Evolutionary conservation across 2,329 filamentous ascomycete species (phyloP).

Genomic region (Trichoderma sp.): DNA sequence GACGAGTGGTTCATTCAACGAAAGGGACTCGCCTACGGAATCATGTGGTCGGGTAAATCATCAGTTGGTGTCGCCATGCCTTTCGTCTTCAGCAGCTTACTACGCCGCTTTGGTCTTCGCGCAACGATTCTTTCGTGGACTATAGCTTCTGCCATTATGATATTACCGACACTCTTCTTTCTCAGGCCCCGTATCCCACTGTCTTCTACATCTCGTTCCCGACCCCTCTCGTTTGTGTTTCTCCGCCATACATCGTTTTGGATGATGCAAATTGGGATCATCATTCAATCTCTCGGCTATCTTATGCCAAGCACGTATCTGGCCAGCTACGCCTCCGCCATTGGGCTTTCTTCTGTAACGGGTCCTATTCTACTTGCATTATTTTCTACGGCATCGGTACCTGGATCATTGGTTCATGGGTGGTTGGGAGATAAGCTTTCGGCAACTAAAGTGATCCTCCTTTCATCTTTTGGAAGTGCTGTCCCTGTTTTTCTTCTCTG

Average conservation of each 20-base stretch:
- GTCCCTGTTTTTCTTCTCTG: conserved; percentile 61
- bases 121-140: conserved; percentile 58
- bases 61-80: conserved; percentile 51
- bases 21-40: conserved; percentile 62
- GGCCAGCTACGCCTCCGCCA: conserved; percentile 54
- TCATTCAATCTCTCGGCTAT: conserved; percentile 62
- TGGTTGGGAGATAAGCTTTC: conserved; percentile 56
- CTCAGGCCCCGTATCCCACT: conserved; percentile 56
- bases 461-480: conserved; percentile 59
- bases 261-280: conserved; percentile 58
- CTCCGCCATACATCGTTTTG: conserved; percentile 55
- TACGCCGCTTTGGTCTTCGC: conserved; percentile 51
- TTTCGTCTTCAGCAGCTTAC: conserved; percentile 53
- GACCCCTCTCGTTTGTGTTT: conserved; percentile 50
- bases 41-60: conserved; percentile 60
- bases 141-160: conserved; percentile 50
- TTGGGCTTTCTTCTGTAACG: conserved; percentile 56
- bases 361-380: conserved; percentile 59
- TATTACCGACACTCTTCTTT: conserved; percentile 56
- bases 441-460: conserved; percentile 54
- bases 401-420: conserved; percentile 61
- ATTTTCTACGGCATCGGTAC: conserved; percentile 62
- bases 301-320: conserved; percentile 65
- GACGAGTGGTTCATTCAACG: conserved; percentile 63
- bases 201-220: conserved; percentile 36